phyloP scores from a whole-genome alignment of 306 rosid species.

The Gleditsia sinensis region DNA sequence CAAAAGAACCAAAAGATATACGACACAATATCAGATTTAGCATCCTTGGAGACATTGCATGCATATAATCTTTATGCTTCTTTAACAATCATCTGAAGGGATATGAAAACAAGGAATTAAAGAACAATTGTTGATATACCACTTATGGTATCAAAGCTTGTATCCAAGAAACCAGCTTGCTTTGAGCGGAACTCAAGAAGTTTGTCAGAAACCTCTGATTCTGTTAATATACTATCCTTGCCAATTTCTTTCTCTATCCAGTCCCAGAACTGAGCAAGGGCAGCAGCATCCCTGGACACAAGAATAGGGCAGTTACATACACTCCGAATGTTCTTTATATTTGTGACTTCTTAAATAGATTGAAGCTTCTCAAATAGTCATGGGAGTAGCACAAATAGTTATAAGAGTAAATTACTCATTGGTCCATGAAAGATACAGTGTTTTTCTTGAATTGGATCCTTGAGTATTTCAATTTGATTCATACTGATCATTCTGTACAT shows the following conservation, averaged over 20 bases:
- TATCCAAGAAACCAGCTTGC: constrained; percentile 88
- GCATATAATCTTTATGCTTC: constrained; percentile 23
- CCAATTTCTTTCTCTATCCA: constrained; percentile 85
- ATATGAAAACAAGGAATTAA: background rate
- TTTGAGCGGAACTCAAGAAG: constrained; percentile 87
- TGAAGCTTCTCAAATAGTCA: constrained; percentile 17
- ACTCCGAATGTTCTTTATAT: constrained; percentile 7
- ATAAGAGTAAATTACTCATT: background rate
- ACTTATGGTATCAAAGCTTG: constrained; percentile 95
- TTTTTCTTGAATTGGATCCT: background rate
- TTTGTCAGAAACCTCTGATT: constrained; percentile 83
- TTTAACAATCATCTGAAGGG: constrained; percentile 22
- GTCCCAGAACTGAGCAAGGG: constrained; percentile 88
- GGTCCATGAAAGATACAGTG: background rate
- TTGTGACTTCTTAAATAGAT: background rate
- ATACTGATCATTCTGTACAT: background rate
- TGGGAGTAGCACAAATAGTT: background rate
- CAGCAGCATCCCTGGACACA: constrained; percentile 89
- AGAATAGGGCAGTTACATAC: constrained; percentile 36
- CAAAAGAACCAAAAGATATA: background rate
- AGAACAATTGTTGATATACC: constrained; percentile 42
- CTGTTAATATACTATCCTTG: constrained; percentile 58
- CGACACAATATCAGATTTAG: background rate
- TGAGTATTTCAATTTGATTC: background rate
- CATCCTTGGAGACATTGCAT: constrained; percentile 9